These are phyloP conservation scores for Suhomyces sp. DNA, from an alignment of 805 yeast species.

Conservation along the genomic window DNA sequence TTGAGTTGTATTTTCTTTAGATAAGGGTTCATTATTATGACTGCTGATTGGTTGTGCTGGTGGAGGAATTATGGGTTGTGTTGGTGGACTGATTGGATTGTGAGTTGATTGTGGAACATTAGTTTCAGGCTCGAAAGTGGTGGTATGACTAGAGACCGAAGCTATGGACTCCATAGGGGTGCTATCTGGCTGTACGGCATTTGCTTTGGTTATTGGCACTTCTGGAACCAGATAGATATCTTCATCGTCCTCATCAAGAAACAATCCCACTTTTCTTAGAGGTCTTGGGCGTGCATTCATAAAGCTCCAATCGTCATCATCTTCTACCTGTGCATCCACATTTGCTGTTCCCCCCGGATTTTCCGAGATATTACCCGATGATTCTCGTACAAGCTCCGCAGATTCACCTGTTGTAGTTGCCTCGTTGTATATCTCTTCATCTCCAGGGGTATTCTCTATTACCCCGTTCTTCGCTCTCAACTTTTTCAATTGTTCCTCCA, in stretches of 20 bases:
- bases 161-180: too few species aligned
- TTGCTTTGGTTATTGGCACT: background rate
- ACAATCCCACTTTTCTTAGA: slow-evolving; percentile 10
- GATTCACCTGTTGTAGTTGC: too few species aligned
- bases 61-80: too few species aligned
- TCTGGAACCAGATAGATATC: slow-evolving; percentile 6
- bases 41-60: too few species aligned
- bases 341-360: background rate
- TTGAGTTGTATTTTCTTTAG: background rate
- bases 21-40: background rate
- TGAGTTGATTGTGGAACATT: too few species aligned
- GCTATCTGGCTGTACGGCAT: background rate
- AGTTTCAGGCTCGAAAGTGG: too few species aligned
- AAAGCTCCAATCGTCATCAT: slow-evolving; percentile 33
- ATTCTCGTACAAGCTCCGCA: background rate
- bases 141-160: too few species aligned
- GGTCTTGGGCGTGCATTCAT: slow-evolving; percentile 19
- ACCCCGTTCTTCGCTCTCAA: slow-evolving; percentile 12
- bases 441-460: slow-evolving; percentile 7
- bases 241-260: slow-evolving; percentile 15
- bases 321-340: slow-evolving; percentile 9
- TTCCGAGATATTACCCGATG: background rate
- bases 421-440: too few species aligned
- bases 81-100: too few species aligned
- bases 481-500: slow-evolving; percentile 29